A percentile compares a stretch with the other conserved stretches of the same genome.
These are phyloP conservation scores for Plasmodium berghei DNA, from an alignment of 169 alveolate genomes.

Conservation along the genomic window DNA sequence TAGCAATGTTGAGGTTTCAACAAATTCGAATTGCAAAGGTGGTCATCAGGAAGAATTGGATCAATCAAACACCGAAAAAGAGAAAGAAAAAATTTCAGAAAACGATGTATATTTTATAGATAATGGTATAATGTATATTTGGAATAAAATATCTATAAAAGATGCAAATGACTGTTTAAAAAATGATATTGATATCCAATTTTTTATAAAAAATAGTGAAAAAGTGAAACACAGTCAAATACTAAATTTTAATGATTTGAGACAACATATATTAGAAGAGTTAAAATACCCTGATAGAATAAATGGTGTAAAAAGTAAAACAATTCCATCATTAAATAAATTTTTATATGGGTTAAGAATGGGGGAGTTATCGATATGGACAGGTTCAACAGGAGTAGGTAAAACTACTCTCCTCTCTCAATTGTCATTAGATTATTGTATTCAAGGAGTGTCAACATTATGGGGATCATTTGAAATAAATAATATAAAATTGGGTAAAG, in stretches of 20 bases:
- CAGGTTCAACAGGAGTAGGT: constrained; percentile 98
- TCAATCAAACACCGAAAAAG: constrained; percentile 10
- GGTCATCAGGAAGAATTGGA: constrained; percentile 24
- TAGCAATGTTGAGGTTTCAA: background rate
- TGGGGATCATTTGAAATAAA: constrained; percentile 98
- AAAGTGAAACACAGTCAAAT: constrained; percentile 91
- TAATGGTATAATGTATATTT: constrained; percentile 62
- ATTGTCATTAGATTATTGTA: constrained; percentile 93
- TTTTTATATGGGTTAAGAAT: constrained; percentile 91
- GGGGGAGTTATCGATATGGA: constrained; percentile 95
- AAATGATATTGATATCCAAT: constrained; percentile 77
- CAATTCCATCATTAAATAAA: constrained; percentile 86
- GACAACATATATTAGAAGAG: constrained; percentile 86
- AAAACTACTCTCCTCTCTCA: constrained; percentile 96
- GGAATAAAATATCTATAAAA: constrained; percentile 75
- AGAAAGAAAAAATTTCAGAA: background rate
- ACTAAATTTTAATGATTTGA: constrained; percentile 89
- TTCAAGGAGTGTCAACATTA: constrained; percentile 93
- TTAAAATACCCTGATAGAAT: constrained; percentile 84
- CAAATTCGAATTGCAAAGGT: background rate
- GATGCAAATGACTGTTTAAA: constrained; percentile 96
- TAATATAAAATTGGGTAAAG: constrained; percentile 92
- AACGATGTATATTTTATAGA: constrained; percentile 26
- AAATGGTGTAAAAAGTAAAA: constrained; percentile 83
- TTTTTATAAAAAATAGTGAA: constrained; percentile 82